A percentile compares a stretch with the other conserved stretches of the same genome.
These are phyloP conservation scores for Eimeria necatrix DNA, from an alignment of 169 alveolate species.

Conservation along the genomic window DNA sequence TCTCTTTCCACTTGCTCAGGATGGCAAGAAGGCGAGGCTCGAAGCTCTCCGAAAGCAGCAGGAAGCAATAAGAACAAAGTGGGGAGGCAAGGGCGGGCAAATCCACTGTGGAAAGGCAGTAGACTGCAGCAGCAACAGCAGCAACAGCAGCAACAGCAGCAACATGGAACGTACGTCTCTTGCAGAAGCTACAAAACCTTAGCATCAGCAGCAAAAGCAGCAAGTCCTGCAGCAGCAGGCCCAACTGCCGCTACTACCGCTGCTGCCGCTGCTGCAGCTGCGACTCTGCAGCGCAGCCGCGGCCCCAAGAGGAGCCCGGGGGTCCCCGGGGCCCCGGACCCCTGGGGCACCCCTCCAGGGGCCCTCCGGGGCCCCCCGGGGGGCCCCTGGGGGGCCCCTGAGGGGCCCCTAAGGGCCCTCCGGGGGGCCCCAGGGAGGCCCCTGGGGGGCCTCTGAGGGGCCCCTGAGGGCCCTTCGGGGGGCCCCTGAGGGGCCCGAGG, in stretches of 20 bases:
- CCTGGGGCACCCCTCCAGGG: too few species aligned
- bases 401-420: too few species aligned
- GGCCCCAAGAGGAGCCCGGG: background rate
- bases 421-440: too few species aligned
- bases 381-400: too few species aligned
- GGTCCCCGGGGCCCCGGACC: too few species aligned
- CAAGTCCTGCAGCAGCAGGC: background rate
- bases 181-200: too few species aligned
- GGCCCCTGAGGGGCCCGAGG: too few species aligned
- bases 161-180: too few species aligned
- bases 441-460: too few species aligned
- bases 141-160: slow-evolving; percentile 2
- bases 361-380: too few species aligned
- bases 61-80: slow-evolving; percentile 67
- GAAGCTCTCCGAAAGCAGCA: slow-evolving; percentile 57
- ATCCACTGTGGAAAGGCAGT: slow-evolving; percentile 68
- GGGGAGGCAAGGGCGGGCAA: slow-evolving; percentile 74
- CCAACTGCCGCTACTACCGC: background rate
- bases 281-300: slow-evolving; percentile 3
- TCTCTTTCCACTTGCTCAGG: background rate
- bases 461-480: too few species aligned
- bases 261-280: background rate
- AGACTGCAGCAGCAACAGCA: slow-evolving; percentile 59
- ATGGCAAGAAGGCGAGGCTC: background rate
- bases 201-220: too few species aligned